Conservation (phyloP, 495 filamentous ascomycete genomes). For the Hypoxylon intermedium region DNA sequence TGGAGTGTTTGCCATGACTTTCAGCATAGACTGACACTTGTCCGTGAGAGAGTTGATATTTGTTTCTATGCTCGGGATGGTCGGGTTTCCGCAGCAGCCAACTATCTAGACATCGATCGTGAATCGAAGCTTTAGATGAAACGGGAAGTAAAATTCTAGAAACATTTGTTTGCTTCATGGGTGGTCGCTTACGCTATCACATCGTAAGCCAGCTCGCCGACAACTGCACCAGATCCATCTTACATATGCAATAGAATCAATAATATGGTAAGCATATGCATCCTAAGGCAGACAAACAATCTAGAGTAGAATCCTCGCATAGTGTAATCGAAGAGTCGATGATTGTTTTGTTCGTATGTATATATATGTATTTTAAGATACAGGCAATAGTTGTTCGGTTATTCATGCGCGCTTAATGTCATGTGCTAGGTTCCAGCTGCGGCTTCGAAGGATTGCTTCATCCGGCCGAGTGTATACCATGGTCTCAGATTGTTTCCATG, state of each 20-base stretch:
- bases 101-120: background rate
- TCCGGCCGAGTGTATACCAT: conserved; percentile 19
- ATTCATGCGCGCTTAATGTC: conserved; percentile 17
- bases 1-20: conserved; percentile 13
- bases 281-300: conserved; percentile 39
- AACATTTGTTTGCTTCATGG: conserved; percentile 34
- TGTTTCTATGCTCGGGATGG: background rate
- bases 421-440: conserved; percentile 33
- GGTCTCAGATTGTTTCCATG: conserved; percentile 23
- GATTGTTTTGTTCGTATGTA: background rate
- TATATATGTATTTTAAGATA: background rate
- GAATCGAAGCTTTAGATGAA: too few species aligned
- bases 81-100: background rate
- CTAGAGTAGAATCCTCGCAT: too few species aligned
- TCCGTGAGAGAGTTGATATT: background rate
- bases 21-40: conserved; percentile 1
- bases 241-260: conserved; percentile 1
- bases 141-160: too few species aligned
- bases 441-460: conserved; percentile 32
- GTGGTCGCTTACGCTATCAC: conserved; percentile 22
- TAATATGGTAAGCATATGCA: conserved; percentile 28
- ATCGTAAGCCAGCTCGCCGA: conserved; percentile 20
- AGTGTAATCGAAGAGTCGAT: too few species aligned
- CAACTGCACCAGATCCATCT: conserved; percentile 10
- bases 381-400: conserved; percentile 5